Evolutionary conservation across 2,329 filamentous ascomycete genomes (phyloP).

Genomic region (Penicillium hordei): DNA sequence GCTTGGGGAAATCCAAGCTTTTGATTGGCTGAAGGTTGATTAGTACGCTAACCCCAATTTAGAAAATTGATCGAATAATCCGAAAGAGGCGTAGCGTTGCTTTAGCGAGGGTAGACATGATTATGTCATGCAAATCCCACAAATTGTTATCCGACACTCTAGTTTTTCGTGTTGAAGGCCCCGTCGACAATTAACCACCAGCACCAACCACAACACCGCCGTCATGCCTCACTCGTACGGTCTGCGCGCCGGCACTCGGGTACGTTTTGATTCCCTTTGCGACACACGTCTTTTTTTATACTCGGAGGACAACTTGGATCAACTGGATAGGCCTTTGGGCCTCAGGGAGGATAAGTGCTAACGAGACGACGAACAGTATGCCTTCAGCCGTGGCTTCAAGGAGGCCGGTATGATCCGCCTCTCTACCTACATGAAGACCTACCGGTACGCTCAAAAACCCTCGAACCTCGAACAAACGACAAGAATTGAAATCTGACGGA

Average conservation of each 20-base stretch:
- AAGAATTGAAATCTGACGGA: constrained; percentile 47
- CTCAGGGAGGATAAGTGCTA: constrained; percentile 31
- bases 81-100: background rate
- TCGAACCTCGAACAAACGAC: constrained; percentile 22
- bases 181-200: constrained; percentile 41
- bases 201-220: constrained; percentile 53
- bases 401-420: constrained; percentile 91
- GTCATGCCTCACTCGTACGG: constrained; percentile 84
- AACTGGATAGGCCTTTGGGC: constrained; percentile 12
- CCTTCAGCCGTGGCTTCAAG: constrained; percentile 93
- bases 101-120: constrained; percentile 26
- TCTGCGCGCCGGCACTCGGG: constrained; percentile 82
- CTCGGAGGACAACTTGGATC: background rate
- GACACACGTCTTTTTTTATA: constrained; percentile 10
- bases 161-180: constrained; percentile 16
- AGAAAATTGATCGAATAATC: background rate
- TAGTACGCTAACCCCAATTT: background rate
- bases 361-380: constrained; percentile 60
- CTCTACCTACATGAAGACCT: constrained; percentile 91
- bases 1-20: background rate
- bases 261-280: constrained; percentile 50
- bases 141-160: constrained; percentile 12
- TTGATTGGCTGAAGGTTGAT: background rate
- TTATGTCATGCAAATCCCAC: constrained; percentile 10
- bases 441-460: constrained; percentile 63